phyloP scores from a whole-genome alignment of 169 alveolate species.

The Cryptosporidium parvum region DNA sequence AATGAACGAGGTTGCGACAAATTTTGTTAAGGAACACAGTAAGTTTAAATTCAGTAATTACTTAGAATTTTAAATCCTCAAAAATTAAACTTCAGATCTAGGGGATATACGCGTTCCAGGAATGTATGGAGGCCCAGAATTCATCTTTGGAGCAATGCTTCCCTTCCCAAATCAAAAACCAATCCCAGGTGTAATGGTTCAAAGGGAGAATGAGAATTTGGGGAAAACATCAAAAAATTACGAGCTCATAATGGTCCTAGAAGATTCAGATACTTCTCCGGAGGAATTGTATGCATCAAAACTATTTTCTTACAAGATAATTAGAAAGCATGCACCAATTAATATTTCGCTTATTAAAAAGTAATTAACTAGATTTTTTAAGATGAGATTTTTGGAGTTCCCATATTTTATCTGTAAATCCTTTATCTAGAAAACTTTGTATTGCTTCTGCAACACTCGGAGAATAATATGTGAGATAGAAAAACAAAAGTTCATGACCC shows the following conservation, averaged over 20 bases:
- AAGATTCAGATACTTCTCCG: slow-evolving; percentile 55
- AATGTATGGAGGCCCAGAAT: slow-evolving; percentile 75
- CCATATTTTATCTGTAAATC: slow-evolving; percentile 44
- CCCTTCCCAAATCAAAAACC: slow-evolving; percentile 71
- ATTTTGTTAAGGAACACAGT: slow-evolving; percentile 50
- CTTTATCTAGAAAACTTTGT: slow-evolving; percentile 1
- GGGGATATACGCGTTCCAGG: slow-evolving; percentile 75
- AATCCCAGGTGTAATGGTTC: slow-evolving; percentile 72
- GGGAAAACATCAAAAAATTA: not conserved
- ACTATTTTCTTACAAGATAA: slow-evolving; percentile 28
- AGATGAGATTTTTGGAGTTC: slow-evolving; percentile 51
- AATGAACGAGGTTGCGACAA: slow-evolving; percentile 40
- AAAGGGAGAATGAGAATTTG: not conserved
- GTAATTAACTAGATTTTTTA: slow-evolving; percentile 36
- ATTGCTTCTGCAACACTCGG: slow-evolving; percentile 42
- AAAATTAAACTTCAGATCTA: slow-evolving; percentile 24
- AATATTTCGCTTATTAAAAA: slow-evolving; percentile 43
- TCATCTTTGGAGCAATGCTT: slow-evolving; percentile 72
- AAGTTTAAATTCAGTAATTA: slow-evolving; percentile 24
- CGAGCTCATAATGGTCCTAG: slow-evolving; percentile 15
- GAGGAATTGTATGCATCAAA: slow-evolving; percentile 58
- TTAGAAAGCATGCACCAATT: slow-evolving; percentile 43
- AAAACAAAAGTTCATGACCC: slow-evolving; percentile 38
- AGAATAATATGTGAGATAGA: slow-evolving; percentile 31
- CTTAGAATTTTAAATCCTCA: not conserved